A percentile compares a stretch with the other conserved stretches of the same genome.
Evolutionary conservation across 208 protist species (phyloP).

Genomic region (Wallacemonas sp.): DNA sequence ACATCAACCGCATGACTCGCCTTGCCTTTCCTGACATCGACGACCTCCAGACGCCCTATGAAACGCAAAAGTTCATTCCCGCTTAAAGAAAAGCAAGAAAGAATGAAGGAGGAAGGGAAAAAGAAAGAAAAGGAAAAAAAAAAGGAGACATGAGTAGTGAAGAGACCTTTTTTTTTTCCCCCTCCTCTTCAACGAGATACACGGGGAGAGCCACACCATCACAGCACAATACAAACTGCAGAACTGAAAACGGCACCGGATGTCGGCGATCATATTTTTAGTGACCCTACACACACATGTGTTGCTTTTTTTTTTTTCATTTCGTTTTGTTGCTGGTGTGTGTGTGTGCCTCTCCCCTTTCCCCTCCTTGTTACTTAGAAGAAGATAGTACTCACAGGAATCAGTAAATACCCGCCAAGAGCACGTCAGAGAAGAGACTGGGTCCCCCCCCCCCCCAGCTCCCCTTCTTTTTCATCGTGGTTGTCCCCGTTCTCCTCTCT

Average conservation of each 20-base stretch:
- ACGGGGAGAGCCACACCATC: neutral
- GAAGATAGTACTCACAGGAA: too few species aligned
- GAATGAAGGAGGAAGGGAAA: neutral
- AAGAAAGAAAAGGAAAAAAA: neutral
- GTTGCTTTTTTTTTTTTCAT: neutral
- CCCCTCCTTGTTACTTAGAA: neutral
- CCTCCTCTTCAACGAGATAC: neutral
- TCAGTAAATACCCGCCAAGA: too few species aligned
- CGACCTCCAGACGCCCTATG: conserved; percentile 33
- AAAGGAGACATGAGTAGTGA: conserved; percentile 1
- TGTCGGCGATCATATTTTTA: too few species aligned
- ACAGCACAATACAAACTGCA: neutral
- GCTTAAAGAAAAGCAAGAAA: conserved; percentile 9
- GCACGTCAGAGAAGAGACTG: too few species aligned
- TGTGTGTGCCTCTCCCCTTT: neutral
- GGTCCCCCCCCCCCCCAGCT: too few species aligned
- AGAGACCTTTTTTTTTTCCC: conserved; percentile 15
- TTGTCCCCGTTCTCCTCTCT: neutral
- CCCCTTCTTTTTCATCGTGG: conserved; percentile 2
- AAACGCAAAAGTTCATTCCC: conserved; percentile 55
- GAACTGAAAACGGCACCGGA: neutral
- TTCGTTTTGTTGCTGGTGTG: neutral
- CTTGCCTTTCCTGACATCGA: conserved; percentile 64
- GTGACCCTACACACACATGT: neutral
- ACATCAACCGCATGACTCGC: conserved; percentile 49